Conservation (phyloP, 176 grass and related monocot species). For the Bonia amplexicaulis region DNA sequence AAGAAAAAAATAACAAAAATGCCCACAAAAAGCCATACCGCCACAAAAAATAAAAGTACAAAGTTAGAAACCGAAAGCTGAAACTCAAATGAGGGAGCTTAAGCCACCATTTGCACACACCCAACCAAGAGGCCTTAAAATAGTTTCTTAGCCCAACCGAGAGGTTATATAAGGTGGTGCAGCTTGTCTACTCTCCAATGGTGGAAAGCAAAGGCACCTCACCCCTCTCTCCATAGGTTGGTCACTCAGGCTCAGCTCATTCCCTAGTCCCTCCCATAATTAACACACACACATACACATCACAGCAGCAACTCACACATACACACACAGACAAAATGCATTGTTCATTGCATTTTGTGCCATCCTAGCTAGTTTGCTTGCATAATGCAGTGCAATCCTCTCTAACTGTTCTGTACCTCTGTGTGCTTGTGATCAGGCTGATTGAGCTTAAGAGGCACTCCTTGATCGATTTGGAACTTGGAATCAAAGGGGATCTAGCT, state of each 20-base stretch:
- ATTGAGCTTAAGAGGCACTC: neutral
- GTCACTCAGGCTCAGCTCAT: conserved; percentile 10
- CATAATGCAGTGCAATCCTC: neutral
- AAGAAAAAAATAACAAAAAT: rapidly evolving
- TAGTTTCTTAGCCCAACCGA: conserved; percentile 10
- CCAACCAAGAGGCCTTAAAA: conserved; percentile 42
- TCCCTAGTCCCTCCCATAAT: neutral
- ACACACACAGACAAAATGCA: neutral
- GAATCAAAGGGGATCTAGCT: neutral
- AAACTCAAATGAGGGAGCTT: neutral
- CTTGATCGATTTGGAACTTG: neutral
- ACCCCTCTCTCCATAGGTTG: conserved; percentile 41
- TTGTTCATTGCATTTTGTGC: conserved; percentile 11
- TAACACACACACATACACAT: neutral
- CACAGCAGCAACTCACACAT: neutral
- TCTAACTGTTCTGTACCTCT: neutral
- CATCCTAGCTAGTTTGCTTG: neutral
- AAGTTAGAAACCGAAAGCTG: no score
- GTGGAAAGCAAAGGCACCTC: conserved; percentile 45
- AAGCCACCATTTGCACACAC: conserved; percentile 57
- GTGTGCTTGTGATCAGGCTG: neutral
- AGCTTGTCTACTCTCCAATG: conserved; percentile 20
- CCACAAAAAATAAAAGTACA: no score
- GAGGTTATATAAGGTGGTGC: conserved; percentile 44
- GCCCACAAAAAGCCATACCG: no score